A percentile compares a stretch with the other conserved stretches of the same genome.
These are phyloP conservation scores for Wickerhamomyces sp. DNA, from an alignment of 1,139 yeast genomes.

Conservation along the genomic window DNA sequence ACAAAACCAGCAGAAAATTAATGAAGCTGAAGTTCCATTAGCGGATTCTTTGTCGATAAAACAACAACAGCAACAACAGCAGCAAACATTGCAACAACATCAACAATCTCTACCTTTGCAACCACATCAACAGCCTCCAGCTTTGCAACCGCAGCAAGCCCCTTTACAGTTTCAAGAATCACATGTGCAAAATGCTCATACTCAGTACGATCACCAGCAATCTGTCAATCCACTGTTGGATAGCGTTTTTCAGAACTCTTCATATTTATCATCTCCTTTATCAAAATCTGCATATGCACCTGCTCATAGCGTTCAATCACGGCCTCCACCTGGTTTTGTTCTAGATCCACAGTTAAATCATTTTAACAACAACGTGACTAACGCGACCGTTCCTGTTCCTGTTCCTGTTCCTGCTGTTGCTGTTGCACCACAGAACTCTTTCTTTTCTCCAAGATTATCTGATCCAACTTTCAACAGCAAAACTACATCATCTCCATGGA, in stretches of 20 bases:
- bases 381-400: too few species aligned
- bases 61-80: conserved; percentile 11
- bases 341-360: conserved; percentile 2
- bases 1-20: too few species aligned
- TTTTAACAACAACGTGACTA: too few species aligned
- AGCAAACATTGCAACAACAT: background rate
- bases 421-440: background rate
- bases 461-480: background rate
- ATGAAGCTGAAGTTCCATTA: too few species aligned
- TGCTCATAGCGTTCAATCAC: background rate
- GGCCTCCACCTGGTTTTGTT: conserved; percentile 3
- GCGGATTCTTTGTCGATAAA: too few species aligned
- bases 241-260: conserved; percentile 2
- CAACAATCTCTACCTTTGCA: conserved; percentile 1
- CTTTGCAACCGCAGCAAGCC: background rate
- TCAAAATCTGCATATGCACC: background rate
- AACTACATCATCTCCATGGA: conserved; percentile 2
- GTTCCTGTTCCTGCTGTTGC: background rate
- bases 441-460: conserved; percentile 3
- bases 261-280: conserved; percentile 4
- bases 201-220: background rate
- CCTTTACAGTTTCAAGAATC: background rate
- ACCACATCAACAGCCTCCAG: background rate
- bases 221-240: conserved; percentile 4
- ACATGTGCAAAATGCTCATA: background rate